Percentiles rank a stretch among this genome's conserved stretches.
Evolutionary conservation across 2,329 filamentous ascomycete genomes (phyloP).

Genomic region (Paecilomyces dactylethromorphus): DNA sequence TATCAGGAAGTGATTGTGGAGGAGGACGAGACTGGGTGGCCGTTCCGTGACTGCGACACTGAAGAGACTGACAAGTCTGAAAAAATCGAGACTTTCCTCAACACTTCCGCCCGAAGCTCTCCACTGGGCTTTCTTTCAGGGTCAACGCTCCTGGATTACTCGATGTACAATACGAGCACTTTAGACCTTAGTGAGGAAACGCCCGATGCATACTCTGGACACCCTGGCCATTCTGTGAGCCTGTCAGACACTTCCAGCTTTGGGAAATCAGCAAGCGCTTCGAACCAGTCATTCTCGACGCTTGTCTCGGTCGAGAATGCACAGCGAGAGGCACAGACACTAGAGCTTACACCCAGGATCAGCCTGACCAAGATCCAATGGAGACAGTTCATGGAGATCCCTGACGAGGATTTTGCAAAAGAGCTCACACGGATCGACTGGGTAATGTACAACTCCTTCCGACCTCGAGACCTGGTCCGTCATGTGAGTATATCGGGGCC

Average conservation of each 20-base stretch:
- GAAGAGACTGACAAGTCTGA: constrained; percentile 37
- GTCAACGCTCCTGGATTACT: constrained; percentile 21
- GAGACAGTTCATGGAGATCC: constrained; percentile 80
- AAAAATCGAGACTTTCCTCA: constrained; percentile 33
- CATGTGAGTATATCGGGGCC: constrained; percentile 68
- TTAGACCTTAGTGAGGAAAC: constrained; percentile 34
- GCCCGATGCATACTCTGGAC: constrained; percentile 19
- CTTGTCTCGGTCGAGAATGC: constrained; percentile 58
- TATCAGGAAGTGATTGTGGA: constrained; percentile 69
- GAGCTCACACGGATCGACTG: constrained; percentile 95
- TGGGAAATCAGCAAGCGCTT: constrained; percentile 31
- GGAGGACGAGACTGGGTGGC: constrained; percentile 91
- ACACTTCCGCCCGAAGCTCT: constrained; percentile 35
- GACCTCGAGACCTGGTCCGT: constrained; percentile 84
- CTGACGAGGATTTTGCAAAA: constrained; percentile 77
- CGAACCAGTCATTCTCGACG: constrained; percentile 36
- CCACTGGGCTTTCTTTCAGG: constrained; percentile 25
- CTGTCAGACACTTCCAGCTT: constrained; percentile 33
- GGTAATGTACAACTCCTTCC: constrained; percentile 95
- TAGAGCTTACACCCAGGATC: constrained; percentile 63
- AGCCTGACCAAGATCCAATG: constrained; percentile 80
- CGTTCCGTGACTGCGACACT: constrained; percentile 65
- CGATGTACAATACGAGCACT: constrained; percentile 31
- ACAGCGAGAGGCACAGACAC: constrained; percentile 65
- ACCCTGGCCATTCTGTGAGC: constrained; percentile 31